phyloP scores from a whole-genome alignment of 495 filamentous ascomycete species.

The Aspergillus sparsus region DNA sequence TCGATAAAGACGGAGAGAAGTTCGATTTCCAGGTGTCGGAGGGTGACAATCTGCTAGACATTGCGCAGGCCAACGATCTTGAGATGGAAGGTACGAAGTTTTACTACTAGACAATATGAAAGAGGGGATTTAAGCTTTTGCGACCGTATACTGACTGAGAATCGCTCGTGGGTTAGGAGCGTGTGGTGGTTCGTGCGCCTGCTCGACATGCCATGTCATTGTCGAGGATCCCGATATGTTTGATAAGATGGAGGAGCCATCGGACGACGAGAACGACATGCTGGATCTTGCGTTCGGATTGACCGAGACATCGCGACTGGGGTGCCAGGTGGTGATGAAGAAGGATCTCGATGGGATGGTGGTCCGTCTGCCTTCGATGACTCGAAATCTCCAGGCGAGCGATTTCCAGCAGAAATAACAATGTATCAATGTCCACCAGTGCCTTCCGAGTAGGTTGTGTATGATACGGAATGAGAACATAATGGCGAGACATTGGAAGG shows the following conservation, averaged over 20 bases:
- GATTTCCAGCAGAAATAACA: slow-evolving; percentile 64
- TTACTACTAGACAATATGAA: neutral
- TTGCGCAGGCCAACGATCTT: slow-evolving; percentile 90
- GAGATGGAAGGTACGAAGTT: slow-evolving; percentile 83
- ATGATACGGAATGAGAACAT: slow-evolving; percentile 13
- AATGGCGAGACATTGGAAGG: neutral
- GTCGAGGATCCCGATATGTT: slow-evolving; percentile 80
- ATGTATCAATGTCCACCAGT: neutral
- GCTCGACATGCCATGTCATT: slow-evolving; percentile 96
- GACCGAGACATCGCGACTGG: slow-evolving; percentile 93
- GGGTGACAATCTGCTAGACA: slow-evolving; percentile 91
- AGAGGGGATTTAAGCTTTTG: neutral
- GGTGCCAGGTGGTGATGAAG: slow-evolving; percentile 91
- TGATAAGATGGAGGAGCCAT: slow-evolving; percentile 88
- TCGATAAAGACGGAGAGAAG: slow-evolving; percentile 85
- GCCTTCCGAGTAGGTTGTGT: neutral
- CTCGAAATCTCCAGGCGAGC: slow-evolving; percentile 91
- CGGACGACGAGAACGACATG: slow-evolving; percentile 99
- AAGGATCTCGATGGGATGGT: slow-evolving; percentile 84
- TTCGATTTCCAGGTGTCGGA: slow-evolving; percentile 75
- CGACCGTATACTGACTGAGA: neutral
- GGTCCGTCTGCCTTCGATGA: slow-evolving; percentile 88
- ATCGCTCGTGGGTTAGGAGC: slow-evolving; percentile 55
- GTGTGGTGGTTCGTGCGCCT: slow-evolving; percentile 94
- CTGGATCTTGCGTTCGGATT: slow-evolving; percentile 93